Conservation (phyloP, 1,284 basidiomycete genomes). For the Leccinum ambiguum region DNA sequence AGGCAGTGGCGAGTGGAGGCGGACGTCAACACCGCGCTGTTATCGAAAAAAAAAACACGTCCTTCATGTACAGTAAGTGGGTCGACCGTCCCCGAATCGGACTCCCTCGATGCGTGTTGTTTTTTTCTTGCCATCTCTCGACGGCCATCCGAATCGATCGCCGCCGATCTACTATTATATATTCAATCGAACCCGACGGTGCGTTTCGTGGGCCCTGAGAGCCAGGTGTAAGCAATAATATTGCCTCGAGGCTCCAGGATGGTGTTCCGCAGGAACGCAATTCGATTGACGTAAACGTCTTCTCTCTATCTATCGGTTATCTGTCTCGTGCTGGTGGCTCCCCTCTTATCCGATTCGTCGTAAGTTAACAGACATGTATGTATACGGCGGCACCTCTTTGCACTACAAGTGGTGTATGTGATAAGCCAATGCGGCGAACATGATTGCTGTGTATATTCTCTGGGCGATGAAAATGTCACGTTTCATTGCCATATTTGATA, state of each 20-base stretch:
- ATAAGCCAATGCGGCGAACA: constrained; percentile 14
- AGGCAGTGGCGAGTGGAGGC: neutral
- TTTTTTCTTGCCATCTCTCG: constrained; percentile 7
- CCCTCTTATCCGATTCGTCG: neutral
- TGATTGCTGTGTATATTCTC: too few relatives aligned
- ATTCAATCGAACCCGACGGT: constrained; percentile 6
- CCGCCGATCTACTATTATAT: neutral
- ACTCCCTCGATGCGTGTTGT: neutral
- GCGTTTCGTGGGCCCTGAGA: constrained; percentile 11
- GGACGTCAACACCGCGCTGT: neutral
- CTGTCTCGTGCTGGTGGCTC: neutral
- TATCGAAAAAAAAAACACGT: neutral
- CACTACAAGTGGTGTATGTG: constrained; percentile 3
- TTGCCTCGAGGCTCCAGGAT: constrained; percentile 23
- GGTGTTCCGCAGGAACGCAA: constrained; percentile 9
- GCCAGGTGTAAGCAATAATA: constrained; percentile 8
- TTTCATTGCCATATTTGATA: too few relatives aligned
- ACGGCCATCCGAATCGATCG: constrained; percentile 10
- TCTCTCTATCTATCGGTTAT: constrained; percentile 17
- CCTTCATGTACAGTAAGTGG: neutral
- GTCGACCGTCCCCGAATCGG: neutral
- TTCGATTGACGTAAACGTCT: constrained; percentile 19
- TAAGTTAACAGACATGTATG: neutral
- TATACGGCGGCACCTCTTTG: neutral
- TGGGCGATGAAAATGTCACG: too few relatives aligned